Base-by-base conservation (phyloP, 345 rosid genomes). In the Lenwebbia sp. region DNA sequence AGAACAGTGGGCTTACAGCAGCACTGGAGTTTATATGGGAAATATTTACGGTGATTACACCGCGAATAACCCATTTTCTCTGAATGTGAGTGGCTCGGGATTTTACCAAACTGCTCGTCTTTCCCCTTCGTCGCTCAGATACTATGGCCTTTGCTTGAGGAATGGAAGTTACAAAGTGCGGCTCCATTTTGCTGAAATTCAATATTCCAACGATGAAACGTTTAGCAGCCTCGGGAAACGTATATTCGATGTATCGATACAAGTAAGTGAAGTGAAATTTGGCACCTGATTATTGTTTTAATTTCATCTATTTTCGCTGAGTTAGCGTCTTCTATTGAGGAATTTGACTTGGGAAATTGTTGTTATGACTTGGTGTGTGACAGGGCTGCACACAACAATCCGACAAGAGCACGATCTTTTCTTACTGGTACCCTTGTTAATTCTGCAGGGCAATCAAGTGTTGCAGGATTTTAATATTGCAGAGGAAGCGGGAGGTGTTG, bases 171-270 rank as follows among this genome's bases (percentile, higher is more conserved):
- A 96, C 83, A 94, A 89, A 58, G 94, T 96, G 37, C 84, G 86
- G 62, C 98, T 97, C 54, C 95, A 96, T 88, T 97, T 97, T 87
- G 96, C 99, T 26, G 99, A 97, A 90, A 95, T 97, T 52, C 94
- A 92, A 94, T 96, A 85, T 85, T 84, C 96, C 4, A 26, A 91
- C 83, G 92, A 92, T 53, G 81, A 88, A 88, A 88, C 89, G 14
- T 97, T 65, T 86, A 88, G 76, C 82, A 97, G 99, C 91, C 87
- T 92, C 12, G 98, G 99, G 23, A 89, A 84, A 65, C 93, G 99
- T 70, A 54, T 91, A 49, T 97, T 97, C 75, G 98, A 97, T 85
- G 92, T 95, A 19, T 90, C 95, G 13, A 91, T 97, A 82, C 99
- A 97, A 88, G 99, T 96, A 15, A 56, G 81, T 55, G 86, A 84